Conservation (phyloP, 2,329 filamentous ascomycete genomes). For the Penicillium sp. region DNA sequence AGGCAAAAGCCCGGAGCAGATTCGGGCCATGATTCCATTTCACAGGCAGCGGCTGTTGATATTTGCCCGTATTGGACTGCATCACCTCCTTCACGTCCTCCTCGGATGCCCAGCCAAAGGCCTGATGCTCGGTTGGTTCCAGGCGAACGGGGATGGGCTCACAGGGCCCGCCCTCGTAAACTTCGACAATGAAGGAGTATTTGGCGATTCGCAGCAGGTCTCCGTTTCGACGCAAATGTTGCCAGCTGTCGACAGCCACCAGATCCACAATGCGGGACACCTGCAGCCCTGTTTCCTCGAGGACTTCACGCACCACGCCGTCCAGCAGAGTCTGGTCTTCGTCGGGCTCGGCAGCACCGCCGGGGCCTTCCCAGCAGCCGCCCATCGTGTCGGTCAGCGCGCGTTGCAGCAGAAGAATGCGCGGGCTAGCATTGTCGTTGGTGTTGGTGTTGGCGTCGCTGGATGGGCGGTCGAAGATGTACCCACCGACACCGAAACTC, state of each 20-base stretch:
- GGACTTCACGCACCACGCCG: conserved; percentile 54
- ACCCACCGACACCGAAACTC: conserved; percentile 33
- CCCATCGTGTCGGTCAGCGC: conserved; percentile 44
- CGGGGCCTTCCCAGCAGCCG: conserved; percentile 56
- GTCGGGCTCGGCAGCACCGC: conserved; percentile 51
- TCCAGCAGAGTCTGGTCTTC: conserved; percentile 54
- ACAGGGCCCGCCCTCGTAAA: conserved; percentile 24
- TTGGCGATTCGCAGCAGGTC: conserved; percentile 33
- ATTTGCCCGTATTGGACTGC: conserved; percentile 15
- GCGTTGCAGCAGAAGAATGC: conserved; percentile 52
- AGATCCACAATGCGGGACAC: conserved; percentile 49
- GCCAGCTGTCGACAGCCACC: conserved; percentile 41
- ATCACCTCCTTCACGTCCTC: conserved; percentile 33
- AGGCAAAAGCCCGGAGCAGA: conserved; percentile 29
- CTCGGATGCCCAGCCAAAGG: conserved; percentile 43
- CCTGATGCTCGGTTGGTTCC: conserved; percentile 41
- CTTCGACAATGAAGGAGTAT: conserved; percentile 45
- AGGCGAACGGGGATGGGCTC: conserved; percentile 31
- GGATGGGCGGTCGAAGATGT: conserved; percentile 31
- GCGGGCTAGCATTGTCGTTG: conserved; percentile 12
- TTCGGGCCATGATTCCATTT: conserved; percentile 28
- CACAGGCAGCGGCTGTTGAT: conserved; percentile 16
- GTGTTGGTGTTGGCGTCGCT: not conserved
- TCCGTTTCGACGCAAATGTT: conserved; percentile 27
- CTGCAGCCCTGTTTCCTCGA: conserved; percentile 57